These are phyloP conservation scores for Flaveria bidentis DNA, from an alignment of 129 eudicot species.

Conservation along the genomic window DNA sequence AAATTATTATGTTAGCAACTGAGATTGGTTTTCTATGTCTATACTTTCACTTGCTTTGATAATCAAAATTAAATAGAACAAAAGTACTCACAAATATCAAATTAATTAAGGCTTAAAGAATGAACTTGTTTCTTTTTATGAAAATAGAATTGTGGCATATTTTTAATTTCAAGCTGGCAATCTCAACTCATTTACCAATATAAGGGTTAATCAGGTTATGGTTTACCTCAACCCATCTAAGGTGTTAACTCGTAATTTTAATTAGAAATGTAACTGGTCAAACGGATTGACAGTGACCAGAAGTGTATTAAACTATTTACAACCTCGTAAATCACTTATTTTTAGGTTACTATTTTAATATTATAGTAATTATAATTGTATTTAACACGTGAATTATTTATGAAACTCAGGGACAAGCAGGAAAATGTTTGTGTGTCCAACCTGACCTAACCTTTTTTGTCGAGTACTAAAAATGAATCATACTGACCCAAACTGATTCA, in stretches of 20 bases:
- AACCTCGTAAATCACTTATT: not conserved
- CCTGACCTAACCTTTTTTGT: not conserved
- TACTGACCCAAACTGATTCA: not conserved
- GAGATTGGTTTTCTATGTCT: not conserved
- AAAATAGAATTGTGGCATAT: not conserved
- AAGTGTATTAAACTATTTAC: not conserved
- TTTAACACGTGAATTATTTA: not conserved
- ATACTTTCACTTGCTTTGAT: not conserved
- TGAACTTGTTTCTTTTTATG: conserved; percentile 4
- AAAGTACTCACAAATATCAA: not conserved
- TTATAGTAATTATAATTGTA: not conserved
- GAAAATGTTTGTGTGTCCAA: not conserved
- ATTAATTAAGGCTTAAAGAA: conserved; percentile 17
- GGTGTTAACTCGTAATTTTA: not conserved
- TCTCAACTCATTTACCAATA: not conserved
- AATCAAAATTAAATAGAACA: not conserved
- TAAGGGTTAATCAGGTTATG: not conserved
- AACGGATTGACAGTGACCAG: not conserved
- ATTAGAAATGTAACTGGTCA: not conserved
- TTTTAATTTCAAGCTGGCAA: not conserved
- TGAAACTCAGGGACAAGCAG: not conserved
- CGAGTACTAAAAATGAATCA: not conserved
- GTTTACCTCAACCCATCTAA: not conserved
- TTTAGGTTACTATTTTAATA: not conserved
- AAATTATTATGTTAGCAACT: not conserved